A percentile compares a stretch with the other conserved stretches of the same genome.
phyloP scores from a whole-genome alignment of 208 protist genomes.

The Leptomonas pyrrhocoris region DNA sequence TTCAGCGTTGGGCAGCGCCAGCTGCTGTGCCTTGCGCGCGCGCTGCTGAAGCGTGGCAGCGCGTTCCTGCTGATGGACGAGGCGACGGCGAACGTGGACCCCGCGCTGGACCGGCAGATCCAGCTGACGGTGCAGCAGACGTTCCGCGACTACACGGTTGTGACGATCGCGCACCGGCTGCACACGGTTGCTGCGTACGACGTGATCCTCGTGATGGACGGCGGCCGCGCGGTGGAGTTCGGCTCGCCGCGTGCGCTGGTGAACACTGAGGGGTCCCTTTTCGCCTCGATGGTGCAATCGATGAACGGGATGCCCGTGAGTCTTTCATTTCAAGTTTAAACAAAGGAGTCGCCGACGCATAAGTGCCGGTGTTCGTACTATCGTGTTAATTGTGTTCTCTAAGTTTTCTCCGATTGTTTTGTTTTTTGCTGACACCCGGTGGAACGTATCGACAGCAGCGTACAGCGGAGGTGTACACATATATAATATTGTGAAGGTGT shows the following conservation, averaged over 20 bases:
- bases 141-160: slow-evolving; percentile 62
- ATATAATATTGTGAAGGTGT: too few relatives aligned
- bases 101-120: slow-evolving; percentile 53
- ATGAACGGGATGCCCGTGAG: too few relatives aligned
- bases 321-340: too few relatives aligned
- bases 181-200: slow-evolving; percentile 73
- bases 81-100: slow-evolving; percentile 74
- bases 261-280: too few relatives aligned
- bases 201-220: slow-evolving; percentile 65
- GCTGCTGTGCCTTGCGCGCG: slow-evolving; percentile 73
- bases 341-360: too few relatives aligned
- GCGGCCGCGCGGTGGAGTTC: slow-evolving; percentile 35
- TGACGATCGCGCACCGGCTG: slow-evolving; percentile 76
- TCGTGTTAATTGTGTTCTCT: too few relatives aligned
- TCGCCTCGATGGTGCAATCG: not conserved
- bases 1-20: slow-evolving; percentile 80
- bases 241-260: slow-evolving; percentile 10
- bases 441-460: too few relatives aligned
- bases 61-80: slow-evolving; percentile 82
- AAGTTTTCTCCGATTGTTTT: too few relatives aligned
- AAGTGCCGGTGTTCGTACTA: too few relatives aligned
- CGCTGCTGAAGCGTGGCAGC: slow-evolving; percentile 58
- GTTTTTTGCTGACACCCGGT: too few relatives aligned
- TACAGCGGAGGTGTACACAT: too few relatives aligned
- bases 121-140: slow-evolving; percentile 48